phyloP scores from a whole-genome alignment of 1,284 basidiomycete genomes.

The Phylloporus sp. region DNA sequence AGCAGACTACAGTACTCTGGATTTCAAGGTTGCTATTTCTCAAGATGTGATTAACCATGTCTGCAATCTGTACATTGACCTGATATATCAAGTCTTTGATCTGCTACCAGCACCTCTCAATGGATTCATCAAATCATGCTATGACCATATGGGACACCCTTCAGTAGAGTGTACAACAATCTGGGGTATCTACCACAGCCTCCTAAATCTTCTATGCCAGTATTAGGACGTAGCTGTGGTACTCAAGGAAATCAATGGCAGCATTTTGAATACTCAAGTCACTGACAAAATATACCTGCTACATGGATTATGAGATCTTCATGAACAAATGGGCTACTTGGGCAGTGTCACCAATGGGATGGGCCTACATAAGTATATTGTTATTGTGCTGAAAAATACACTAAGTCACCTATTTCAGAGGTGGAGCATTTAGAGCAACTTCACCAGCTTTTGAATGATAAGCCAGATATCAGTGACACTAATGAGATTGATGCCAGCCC shows the following conservation, averaged over 20 bases:
- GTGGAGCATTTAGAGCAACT: no score
- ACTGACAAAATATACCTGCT: no score
- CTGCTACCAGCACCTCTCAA: not conserved
- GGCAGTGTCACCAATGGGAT: not conserved
- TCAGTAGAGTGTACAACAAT: not conserved
- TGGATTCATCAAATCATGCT: not conserved
- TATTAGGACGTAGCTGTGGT: not conserved
- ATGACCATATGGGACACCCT: not conserved
- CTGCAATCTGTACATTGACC: not conserved
- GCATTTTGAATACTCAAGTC: not conserved
- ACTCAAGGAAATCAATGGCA: not conserved
- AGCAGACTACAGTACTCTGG: not conserved
- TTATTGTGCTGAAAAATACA: no score
- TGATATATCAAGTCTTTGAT: not conserved
- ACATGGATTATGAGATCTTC: no score
- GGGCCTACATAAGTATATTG: no score
- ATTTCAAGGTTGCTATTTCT: not conserved
- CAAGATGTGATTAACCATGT: not conserved
- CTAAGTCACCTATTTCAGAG: no score
- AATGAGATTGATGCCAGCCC: not conserved
- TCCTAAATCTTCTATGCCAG: not conserved
- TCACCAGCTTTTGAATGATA: no score
- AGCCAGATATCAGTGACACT: no score
- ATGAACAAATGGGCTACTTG: not conserved
- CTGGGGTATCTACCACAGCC: not conserved